These are phyloP conservation scores for Heracleum sosnowskyi DNA, from an alignment of 129 eudicot species.

Conservation along the genomic window DNA sequence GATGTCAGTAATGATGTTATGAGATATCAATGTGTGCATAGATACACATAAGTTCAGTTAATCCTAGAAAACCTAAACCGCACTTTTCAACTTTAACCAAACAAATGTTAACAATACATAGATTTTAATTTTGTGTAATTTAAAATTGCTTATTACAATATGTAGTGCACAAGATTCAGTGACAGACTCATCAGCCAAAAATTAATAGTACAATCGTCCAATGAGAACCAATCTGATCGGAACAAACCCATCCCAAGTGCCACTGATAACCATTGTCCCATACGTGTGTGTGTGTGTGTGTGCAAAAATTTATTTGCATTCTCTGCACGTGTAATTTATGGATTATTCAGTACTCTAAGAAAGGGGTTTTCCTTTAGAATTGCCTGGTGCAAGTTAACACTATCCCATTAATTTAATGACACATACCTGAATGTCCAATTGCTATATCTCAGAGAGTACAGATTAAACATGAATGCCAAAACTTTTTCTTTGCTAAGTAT, in stretches of 20 bases:
- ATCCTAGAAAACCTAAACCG: neutral
- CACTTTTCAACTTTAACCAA: neutral
- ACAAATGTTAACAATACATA: neutral
- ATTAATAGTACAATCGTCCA: neutral
- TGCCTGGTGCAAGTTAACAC: neutral
- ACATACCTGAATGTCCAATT: neutral
- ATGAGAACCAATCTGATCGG: neutral
- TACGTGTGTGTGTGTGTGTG: too few relatives aligned
- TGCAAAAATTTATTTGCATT: neutral
- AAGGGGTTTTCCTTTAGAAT: neutral
- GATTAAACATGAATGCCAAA: neutral
- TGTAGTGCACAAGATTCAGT: neutral
- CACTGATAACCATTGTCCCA: neutral
- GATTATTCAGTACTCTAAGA: neutral
- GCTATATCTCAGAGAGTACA: neutral
- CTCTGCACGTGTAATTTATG: neutral
- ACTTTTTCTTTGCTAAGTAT: neutral
- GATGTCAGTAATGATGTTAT: neutral
- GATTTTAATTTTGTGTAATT: neutral
- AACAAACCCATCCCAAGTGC: neutral
- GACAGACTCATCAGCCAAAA: neutral
- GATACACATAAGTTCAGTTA: neutral
- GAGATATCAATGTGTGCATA: neutral
- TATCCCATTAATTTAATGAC: neutral
- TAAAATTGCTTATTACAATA: neutral